Base-by-base conservation (phyloP, 108 stramenopile species). In the Phaeodactylum tricornutum region DNA sequence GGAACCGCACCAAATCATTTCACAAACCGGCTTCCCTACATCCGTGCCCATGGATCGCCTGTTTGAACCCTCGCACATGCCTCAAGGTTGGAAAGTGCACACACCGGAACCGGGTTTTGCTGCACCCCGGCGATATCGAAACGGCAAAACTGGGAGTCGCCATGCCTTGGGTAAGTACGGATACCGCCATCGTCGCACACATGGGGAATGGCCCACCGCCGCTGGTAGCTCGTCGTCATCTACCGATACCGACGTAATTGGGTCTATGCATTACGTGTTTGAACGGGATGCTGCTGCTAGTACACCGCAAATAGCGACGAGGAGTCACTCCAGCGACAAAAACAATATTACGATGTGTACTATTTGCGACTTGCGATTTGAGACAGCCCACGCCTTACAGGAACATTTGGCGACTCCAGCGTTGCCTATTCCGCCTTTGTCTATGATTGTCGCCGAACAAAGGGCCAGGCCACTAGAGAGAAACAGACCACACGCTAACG, bases 181-280 rank as follows among this genome's bases (percentile, higher is more conserved):
- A 23, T 84, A 84, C 57, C 59, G 55, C 42, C 83, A 84, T 67
- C 72, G 72, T 6, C 66, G 76, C 8, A 84, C 83, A 2, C 70
- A 59, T 19, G 81, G 81, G 6, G 74, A 70, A n/a, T 32, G 25
- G 24, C 67, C 64, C 39, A 33, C 44, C 27, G 75, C 75, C 9
- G n/a, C n/a, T n/a, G n/a, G n/a, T n/a, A n/a, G n/a, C n/a, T n/a
- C n/a, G n/a, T n/a, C n/a, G n/a, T 59, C 48, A 33, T 48, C 45
- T 2, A 62, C 27, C 16, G 72, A 77, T 39, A 68, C 66, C 44
- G 69, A 71, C 58, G 74, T 78, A 0, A 49, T 63, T 11, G 66
- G 67, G 35, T 74, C 73, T 37, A 47, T 46, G 29, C 74, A 77
- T 50, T 77, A 51, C 43, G 59, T 75, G 2, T 72, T 75, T 66